Evolutionary conservation across 2,329 filamentous ascomycete species (phyloP).

Genomic region (Phyllosticta capitalensis): DNA sequence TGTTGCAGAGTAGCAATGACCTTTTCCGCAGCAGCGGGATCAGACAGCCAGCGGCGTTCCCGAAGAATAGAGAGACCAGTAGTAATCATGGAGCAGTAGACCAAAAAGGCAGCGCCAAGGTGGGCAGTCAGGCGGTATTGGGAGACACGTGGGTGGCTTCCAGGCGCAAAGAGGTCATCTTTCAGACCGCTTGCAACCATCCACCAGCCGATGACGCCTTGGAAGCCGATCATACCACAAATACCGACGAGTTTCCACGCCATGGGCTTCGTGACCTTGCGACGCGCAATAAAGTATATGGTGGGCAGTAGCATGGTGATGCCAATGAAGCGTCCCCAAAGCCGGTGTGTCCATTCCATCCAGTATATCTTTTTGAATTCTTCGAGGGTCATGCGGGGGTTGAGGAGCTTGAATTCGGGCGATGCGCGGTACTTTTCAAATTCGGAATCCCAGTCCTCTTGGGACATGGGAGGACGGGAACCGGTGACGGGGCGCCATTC

Average conservation of each 20-base stretch:
- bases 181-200: constrained; percentile 97
- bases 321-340: constrained; percentile 90
- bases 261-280: constrained; percentile 70
- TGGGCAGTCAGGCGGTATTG: constrained; percentile 91
- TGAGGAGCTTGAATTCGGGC: constrained; percentile 85
- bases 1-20: constrained; percentile 53
- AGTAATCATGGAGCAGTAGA: constrained; percentile 90
- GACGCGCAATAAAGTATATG: constrained; percentile 74
- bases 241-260: constrained; percentile 71
- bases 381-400: constrained; percentile 81
- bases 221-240: constrained; percentile 81
- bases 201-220: constrained; percentile 97
- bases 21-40: constrained; percentile 54
- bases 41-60: constrained; percentile 53
- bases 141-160: constrained; percentile 81
- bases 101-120: constrained; percentile 80
- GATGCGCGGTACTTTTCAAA: constrained; percentile 88
- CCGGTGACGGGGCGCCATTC: constrained; percentile 98
- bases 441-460: constrained; percentile 80
- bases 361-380: constrained; percentile 99
- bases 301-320: constrained; percentile 83
- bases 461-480: constrained; percentile 70
- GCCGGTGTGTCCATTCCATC: constrained; percentile 95
- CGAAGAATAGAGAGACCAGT: constrained; percentile 79
- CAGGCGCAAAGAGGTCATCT: constrained; percentile 88